Conservation (phyloP, 2,329 filamentous ascomycete genomes). For the Calonectria henricotiae region DNA sequence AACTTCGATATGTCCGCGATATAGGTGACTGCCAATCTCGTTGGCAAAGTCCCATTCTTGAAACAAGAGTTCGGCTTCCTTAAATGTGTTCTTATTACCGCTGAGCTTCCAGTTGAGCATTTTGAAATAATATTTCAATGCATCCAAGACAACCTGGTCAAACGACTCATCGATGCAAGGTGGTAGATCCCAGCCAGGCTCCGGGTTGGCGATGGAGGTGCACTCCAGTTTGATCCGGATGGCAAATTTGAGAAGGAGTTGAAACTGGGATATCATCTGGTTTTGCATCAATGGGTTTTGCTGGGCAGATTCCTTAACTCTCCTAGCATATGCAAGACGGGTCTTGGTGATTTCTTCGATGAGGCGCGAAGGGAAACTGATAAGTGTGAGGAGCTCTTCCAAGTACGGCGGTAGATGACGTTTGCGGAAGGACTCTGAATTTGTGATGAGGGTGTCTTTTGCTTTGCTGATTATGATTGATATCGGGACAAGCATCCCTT, state of each 20-base stretch:
- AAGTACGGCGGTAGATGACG: constrained; percentile 96
- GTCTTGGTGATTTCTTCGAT: constrained; percentile 98
- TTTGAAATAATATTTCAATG: constrained; percentile 97
- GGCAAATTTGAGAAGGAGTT: constrained; percentile 91
- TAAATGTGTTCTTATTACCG: constrained; percentile 99
- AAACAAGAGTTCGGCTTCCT: constrained; percentile 96
- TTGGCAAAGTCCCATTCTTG: constrained; percentile 99
- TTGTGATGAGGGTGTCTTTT: constrained; percentile 90
- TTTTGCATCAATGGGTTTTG: constrained; percentile 95
- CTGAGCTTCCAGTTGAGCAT: constrained; percentile 98
- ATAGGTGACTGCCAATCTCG: constrained; percentile 90
- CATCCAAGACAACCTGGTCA: constrained; percentile 91
- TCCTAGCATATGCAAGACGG: constrained; percentile 90
- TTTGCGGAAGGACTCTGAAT: constrained; percentile 87
- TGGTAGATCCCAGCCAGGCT: constrained; percentile 95
- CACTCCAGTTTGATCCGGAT: constrained; percentile 95
- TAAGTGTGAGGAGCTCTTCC: constrained; percentile 93
- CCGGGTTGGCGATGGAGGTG: constrained; percentile 84
- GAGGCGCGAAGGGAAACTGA: constrained; percentile 96
- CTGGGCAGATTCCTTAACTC: constrained; percentile 95
- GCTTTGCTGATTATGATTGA: constrained; percentile 92
- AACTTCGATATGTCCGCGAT: constrained; percentile 95
- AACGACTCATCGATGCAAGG: constrained; percentile 98
- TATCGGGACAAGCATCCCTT: constrained; percentile 89
- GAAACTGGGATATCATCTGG: constrained; percentile 98